Percentiles rank a stretch among this genome's conserved stretches.
phyloP scores from a whole-genome alignment of 2,329 filamentous ascomycete species.

The Tolypocladium amazonense region DNA sequence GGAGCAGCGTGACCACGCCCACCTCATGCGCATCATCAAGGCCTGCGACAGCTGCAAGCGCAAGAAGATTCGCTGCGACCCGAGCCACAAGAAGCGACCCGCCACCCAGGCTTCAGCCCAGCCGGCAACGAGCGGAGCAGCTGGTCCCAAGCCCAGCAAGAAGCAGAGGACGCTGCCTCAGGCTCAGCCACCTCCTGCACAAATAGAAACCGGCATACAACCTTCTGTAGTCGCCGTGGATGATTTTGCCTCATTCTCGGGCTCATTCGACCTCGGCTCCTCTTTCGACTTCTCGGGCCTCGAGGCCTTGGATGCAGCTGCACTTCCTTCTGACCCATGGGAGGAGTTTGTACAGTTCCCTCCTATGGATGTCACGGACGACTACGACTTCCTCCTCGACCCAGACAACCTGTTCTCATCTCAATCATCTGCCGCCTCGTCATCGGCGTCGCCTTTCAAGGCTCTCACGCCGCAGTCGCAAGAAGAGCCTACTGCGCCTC shows the following conservation, averaged over 20 bases:
- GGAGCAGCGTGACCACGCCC: slow-evolving; percentile 57
- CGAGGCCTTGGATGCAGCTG: slow-evolving; percentile 8
- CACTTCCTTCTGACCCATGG: slow-evolving; percentile 22
- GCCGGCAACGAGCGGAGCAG: slow-evolving; percentile 8
- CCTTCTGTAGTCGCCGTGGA: not conserved
- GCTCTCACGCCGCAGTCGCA: slow-evolving; percentile 13
- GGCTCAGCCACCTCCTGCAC: slow-evolving; percentile 10
- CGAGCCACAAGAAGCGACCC: slow-evolving; percentile 42
- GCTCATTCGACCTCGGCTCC: slow-evolving; percentile 8
- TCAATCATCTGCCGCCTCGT: slow-evolving; percentile 15
- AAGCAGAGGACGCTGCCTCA: slow-evolving; percentile 22
- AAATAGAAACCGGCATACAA: slow-evolving; percentile 6
- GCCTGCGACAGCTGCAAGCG: slow-evolving; percentile 52
- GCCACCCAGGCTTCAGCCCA: slow-evolving; percentile 20
- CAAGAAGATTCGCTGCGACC: slow-evolving; percentile 55
- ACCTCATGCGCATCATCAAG: slow-evolving; percentile 57
- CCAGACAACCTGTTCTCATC: slow-evolving; percentile 31
- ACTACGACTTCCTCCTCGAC: slow-evolving; percentile 37
- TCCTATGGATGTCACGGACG: slow-evolving; percentile 18
- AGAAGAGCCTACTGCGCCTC: slow-evolving; percentile 7
- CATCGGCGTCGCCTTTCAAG: slow-evolving; percentile 14
- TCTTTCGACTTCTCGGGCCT: slow-evolving; percentile 11
- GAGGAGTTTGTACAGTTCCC: slow-evolving; percentile 37
- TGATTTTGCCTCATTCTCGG: not conserved
- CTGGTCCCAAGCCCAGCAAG: slow-evolving; percentile 26